Percentiles rank a stretch among this genome's conserved stretches.
Conservation (phyloP, 2,329 filamentous ascomycete genomes). For the Pleomassaria siparia region DNA sequence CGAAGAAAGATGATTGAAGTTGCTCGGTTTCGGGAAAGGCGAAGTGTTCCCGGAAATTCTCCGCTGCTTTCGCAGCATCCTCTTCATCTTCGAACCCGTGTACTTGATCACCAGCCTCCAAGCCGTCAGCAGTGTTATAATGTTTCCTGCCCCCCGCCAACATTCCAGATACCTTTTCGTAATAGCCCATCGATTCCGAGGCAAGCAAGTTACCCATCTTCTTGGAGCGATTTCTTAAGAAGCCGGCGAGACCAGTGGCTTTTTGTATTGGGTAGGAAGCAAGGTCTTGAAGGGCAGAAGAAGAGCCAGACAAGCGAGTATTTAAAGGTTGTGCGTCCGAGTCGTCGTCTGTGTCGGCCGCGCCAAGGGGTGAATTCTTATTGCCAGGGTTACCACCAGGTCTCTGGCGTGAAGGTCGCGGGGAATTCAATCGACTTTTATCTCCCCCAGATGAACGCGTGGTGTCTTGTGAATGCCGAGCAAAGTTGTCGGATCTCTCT, state of each 20-base stretch:
- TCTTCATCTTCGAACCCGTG: constrained; percentile 59
- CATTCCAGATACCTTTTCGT: constrained; percentile 96
- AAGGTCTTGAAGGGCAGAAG: constrained; percentile 60
- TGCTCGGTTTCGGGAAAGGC: constrained; percentile 81
- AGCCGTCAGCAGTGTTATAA: constrained; percentile 73
- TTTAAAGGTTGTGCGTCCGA: constrained; percentile 25
- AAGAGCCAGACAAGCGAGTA: constrained; percentile 44
- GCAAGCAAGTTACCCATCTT: constrained; percentile 81
- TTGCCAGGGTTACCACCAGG: constrained; percentile 12
- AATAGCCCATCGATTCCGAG: constrained; percentile 91
- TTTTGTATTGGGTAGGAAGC: constrained; percentile 80
- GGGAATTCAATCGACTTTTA: constrained; percentile 17
- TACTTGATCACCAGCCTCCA: constrained; percentile 64
- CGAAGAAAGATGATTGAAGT: constrained; percentile 86
- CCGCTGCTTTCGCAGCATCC: constrained; percentile 55
- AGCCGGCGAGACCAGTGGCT: constrained; percentile 80
- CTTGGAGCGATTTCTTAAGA: constrained; percentile 75
- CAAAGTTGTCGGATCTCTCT: constrained; percentile 23
- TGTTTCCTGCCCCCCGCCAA: constrained; percentile 90
- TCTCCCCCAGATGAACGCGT: constrained; percentile 34
- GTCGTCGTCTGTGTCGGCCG: constrained; percentile 30
- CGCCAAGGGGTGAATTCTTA: constrained; percentile 10
- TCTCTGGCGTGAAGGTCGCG: constrained; percentile 13
- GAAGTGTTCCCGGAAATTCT: constrained; percentile 85
- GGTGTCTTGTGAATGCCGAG: constrained; percentile 41